These are phyloP conservation scores for Penicillium sp. DNA, from an alignment of 2,329 filamentous ascomycete genomes.

Conservation along the genomic window DNA sequence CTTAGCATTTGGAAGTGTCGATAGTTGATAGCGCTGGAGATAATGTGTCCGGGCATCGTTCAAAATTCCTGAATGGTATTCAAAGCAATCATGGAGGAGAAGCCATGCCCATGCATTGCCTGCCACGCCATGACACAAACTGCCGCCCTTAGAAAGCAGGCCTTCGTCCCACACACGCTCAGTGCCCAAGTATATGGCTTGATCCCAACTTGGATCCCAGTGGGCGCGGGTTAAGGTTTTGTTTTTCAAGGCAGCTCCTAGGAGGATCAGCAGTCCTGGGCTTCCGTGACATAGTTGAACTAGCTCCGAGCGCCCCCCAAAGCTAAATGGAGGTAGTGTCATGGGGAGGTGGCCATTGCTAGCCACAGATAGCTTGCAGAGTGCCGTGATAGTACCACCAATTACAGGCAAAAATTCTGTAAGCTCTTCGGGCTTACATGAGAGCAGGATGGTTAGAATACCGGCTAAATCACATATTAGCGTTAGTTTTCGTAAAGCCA, in stretches of 20 bases:
- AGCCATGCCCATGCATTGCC: slow-evolving; percentile 44
- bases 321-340: slow-evolving; percentile 32
- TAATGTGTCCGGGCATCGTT: slow-evolving; percentile 25
- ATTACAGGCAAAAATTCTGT: slow-evolving; percentile 32
- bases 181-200: slow-evolving; percentile 32
- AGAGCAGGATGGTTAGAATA: slow-evolving; percentile 38
- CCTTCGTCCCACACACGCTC: slow-evolving; percentile 44
- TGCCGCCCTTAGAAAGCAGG: slow-evolving; percentile 42
- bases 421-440: slow-evolving; percentile 34
- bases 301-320: slow-evolving; percentile 27
- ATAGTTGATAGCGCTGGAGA: slow-evolving; percentile 12
- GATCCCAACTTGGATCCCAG: slow-evolving; percentile 42
- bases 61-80: slow-evolving; percentile 29
- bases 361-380: slow-evolving; percentile 37
- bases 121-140: slow-evolving; percentile 43
- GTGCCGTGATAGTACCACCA: slow-evolving; percentile 36
- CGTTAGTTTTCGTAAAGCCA: not conserved
- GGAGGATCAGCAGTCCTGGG: slow-evolving; percentile 38
- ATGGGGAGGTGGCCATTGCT: slow-evolving; percentile 41
- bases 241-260: slow-evolving; percentile 35
- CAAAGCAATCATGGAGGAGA: slow-evolving; percentile 36
- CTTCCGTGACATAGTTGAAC: slow-evolving; percentile 45
- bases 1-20: slow-evolving; percentile 1
- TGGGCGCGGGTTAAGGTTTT: slow-evolving; percentile 22
- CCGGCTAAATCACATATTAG: slow-evolving; percentile 26